Evolutionary conservation across 228 moss, liverwort and hornwort species (phyloP).

Genomic region (Sphagnum fallax): DNA sequence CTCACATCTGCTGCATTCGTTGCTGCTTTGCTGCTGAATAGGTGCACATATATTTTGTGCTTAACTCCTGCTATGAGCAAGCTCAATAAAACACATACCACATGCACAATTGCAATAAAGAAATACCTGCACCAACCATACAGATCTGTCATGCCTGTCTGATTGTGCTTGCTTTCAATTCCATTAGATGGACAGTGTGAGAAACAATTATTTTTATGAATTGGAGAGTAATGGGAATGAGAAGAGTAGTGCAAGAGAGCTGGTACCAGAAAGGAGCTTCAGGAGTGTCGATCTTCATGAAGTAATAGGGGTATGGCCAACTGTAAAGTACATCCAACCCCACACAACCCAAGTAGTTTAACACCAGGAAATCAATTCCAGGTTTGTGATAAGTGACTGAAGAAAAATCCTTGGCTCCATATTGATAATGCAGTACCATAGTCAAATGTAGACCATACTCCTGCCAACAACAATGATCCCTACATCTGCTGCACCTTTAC

Average conservation of each 20-base stretch:
- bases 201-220: background rate
- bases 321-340: background rate
- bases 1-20: background rate
- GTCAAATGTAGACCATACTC: background rate
- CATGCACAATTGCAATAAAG: background rate
- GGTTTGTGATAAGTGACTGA: too few relatives aligned
- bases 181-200: background rate
- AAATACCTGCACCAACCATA: background rate
- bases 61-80: background rate
- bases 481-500: too few relatives aligned
- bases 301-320: background rate
- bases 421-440: background rate
- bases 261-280: background rate
- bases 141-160: background rate
- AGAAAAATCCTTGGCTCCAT: too few relatives aligned
- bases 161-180: background rate
- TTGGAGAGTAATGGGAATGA: background rate
- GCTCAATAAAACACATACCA: background rate
- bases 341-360: background rate
- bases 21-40: background rate
- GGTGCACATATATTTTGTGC: background rate
- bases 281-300: conserved; percentile 1
- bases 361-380: too few relatives aligned
- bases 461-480: background rate
- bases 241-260: background rate